Evolutionary conservation across 148 eudicot species (phyloP), one percentile per base, ranked within the genome.

Genomic region (Dysphania ambrosioides): DNA sequence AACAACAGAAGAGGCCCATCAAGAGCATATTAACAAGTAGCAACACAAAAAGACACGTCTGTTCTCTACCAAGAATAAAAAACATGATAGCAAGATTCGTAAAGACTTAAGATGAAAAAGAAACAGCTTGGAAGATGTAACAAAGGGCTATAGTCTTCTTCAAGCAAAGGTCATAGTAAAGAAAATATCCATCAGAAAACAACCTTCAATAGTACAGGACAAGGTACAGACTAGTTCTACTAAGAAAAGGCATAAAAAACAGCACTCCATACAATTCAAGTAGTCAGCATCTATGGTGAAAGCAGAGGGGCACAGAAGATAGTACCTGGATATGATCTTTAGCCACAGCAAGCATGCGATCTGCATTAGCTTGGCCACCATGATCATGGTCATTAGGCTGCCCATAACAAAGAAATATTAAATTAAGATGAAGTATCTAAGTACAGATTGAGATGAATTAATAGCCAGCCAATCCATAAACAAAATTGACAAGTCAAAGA

Each of bases 331-430:
- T 95, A 80, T 87, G 93, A 83, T 95, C 98, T 85, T 88, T 92
- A 38, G 89, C 83, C 40, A 68, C 65, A 66, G 96, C 90, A 79
- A 92, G 98, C 87, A 88, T 88, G 56, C 81, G 91, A 49, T 80
- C 90, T 75, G 83, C 85, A 84, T 75, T 83, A 72, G 82, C 87
- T 83, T 87, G 49, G 64, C 83, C 78, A 65, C 97, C 96, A 85
- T 91, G 93, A 79, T 95, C 88, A 77, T 88, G 88, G 77, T 79
- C 93, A 84, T 95, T 95, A 66, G 98, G 92, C 98, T 95, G 93
- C 69, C 70, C 30, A 56, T 16, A 40, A 74, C 29, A 24, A 71
- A 34, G 60, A 64, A 73, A 34, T 30, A 16, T 34, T 61, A 63
- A 59, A 19, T 27, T 29, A 62, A 41, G 44, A 34, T 15, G 47